These are phyloP conservation scores for Sugiyamaella neomexicana DNA, from an alignment of 1,139 yeast genomes.

Conservation along the genomic window DNA sequence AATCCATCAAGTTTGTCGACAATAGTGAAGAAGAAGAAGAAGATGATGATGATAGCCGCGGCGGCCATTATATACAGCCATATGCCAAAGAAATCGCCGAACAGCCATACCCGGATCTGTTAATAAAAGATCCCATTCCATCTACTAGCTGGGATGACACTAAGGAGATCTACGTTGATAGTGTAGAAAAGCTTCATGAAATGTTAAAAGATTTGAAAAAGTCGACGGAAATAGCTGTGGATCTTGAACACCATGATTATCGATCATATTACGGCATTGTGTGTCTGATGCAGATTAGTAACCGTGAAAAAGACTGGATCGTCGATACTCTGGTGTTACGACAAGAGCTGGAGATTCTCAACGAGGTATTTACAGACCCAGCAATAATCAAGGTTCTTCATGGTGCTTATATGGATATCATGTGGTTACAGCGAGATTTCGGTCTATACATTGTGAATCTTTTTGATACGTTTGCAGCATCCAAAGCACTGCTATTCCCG, in stretches of 20 bases:
- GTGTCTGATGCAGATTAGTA: constrained; percentile 90
- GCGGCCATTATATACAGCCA: constrained; percentile 71
- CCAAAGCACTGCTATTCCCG: constrained; percentile 73
- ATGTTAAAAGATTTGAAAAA: constrained; percentile 57
- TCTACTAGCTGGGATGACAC: constrained; percentile 66
- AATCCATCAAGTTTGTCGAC: constrained; percentile 44
- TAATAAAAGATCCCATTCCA: constrained; percentile 52
- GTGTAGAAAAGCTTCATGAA: constrained; percentile 49
- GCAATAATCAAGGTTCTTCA: constrained; percentile 82
- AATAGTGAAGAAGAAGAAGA: constrained; percentile 22
- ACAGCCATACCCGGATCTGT: constrained; percentile 65
- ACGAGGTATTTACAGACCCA: constrained; percentile 79
- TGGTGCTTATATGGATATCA: constrained; percentile 95
- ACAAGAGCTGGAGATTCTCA: constrained; percentile 66
- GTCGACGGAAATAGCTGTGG: constrained; percentile 80
- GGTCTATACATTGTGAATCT: constrained; percentile 88
- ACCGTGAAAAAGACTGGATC: constrained; percentile 78
- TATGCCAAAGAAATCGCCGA: constrained; percentile 72
- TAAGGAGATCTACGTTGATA: constrained; percentile 72
- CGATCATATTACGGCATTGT: constrained; percentile 89
- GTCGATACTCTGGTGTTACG: constrained; percentile 75
- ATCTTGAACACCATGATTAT: constrained; percentile 93
- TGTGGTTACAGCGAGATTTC: constrained; percentile 94
- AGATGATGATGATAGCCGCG: not conserved
- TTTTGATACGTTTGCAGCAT: constrained; percentile 92